Percentiles rank a stretch among this genome's conserved stretches.
phyloP scores from a whole-genome alignment of 2,329 filamentous ascomycete genomes.

The Aureobasidium lini region DNA sequence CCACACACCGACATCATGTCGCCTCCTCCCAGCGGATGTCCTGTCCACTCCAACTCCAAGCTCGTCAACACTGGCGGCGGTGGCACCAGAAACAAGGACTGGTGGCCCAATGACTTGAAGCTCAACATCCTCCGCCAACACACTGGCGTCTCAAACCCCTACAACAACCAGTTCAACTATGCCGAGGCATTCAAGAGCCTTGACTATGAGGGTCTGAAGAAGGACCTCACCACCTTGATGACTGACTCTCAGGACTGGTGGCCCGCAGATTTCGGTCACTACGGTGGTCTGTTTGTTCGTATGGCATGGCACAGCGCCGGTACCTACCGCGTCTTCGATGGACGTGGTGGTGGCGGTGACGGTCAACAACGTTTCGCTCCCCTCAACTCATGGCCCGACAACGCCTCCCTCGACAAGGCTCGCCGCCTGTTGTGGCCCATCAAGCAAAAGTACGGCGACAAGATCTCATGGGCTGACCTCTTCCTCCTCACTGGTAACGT shows the following conservation, averaged over 20 bases:
- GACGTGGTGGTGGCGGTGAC: conserved; percentile 65
- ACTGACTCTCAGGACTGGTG: conserved; percentile 75
- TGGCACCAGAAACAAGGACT: conserved; percentile 62
- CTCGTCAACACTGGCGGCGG: conserved; percentile 29
- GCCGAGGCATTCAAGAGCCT: conserved; percentile 63
- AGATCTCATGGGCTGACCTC: conserved; percentile 74
- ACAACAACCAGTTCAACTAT: conserved; percentile 61
- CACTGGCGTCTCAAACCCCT: conserved; percentile 54
- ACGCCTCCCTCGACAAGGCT: conserved; percentile 70
- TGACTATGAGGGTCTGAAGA: conserved; percentile 64
- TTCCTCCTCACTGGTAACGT: conserved; percentile 67
- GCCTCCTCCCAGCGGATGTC: conserved; percentile 21
- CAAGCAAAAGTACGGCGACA: conserved; percentile 78
- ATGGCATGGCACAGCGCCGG: conserved; percentile 77
- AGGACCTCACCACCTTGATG: conserved; percentile 63
- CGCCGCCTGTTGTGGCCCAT: conserved; percentile 72
- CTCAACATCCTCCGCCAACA: conserved; percentile 70
- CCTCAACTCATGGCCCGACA: conserved; percentile 77
- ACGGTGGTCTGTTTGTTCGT: conserved; percentile 71
- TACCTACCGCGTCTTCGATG: conserved; percentile 68
- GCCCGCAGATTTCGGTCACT: conserved; percentile 76
- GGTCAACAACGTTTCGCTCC: conserved; percentile 75
- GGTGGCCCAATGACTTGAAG: conserved; percentile 64
- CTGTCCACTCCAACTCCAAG: conserved; percentile 20
- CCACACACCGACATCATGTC: conserved; percentile 18